phyloP scores from a whole-genome alignment of 495 filamentous ascomycete genomes.

The Usnea hakonensis region DNA sequence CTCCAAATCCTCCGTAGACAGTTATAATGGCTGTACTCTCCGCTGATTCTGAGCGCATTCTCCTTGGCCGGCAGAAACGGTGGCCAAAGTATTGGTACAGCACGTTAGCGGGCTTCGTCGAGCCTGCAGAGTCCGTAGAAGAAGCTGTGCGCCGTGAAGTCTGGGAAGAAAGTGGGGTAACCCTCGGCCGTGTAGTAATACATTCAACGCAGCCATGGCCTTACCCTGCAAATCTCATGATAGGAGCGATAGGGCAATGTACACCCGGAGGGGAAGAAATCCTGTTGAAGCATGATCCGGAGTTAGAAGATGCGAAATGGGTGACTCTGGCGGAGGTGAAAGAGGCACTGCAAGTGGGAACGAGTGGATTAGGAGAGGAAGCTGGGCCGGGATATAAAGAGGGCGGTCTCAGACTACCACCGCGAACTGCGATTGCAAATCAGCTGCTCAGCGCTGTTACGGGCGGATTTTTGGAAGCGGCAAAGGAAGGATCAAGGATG shows the following conservation, averaged over 20 bases:
- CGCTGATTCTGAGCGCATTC: constrained; percentile 59
- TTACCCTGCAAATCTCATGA: constrained; percentile 87
- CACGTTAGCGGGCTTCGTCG: constrained; percentile 89
- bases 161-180: constrained; percentile 89
- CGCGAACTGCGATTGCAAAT: constrained; percentile 72
- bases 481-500: constrained; percentile 18
- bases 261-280: constrained; percentile 71
- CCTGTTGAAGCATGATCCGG: constrained; percentile 76
- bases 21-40: constrained; percentile 90
- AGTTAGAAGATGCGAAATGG: constrained; percentile 87
- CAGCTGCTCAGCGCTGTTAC: constrained; percentile 54
- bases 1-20: neutral
- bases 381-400: constrained; percentile 61
- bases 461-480: constrained; percentile 36
- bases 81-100: constrained; percentile 82
- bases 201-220: constrained; percentile 92
- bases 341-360: constrained; percentile 46
- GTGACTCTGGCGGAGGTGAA: constrained; percentile 59
- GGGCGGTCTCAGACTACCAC: constrained; percentile 62
- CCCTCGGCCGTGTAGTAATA: constrained; percentile 77
- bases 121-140: constrained; percentile 90
- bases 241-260: constrained; percentile 84
- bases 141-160: constrained; percentile 92
- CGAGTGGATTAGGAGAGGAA: constrained; percentile 58
- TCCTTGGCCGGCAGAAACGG: constrained; percentile 77